Conservation (phyloP, 108 stramenopile genomes). For the Cyclotella cryptica region DNA sequence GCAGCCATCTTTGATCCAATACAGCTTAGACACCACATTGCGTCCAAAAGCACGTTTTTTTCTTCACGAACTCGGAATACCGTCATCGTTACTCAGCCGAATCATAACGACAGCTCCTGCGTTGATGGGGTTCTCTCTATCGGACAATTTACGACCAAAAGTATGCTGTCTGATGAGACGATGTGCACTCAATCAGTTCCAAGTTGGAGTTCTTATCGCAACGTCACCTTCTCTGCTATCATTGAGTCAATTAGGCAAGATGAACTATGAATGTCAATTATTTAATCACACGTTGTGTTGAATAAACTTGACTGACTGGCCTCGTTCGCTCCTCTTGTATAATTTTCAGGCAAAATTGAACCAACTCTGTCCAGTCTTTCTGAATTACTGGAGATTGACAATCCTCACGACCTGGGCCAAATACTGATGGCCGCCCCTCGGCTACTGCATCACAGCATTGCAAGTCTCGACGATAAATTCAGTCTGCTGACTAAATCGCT, state of each 20-base stretch:
- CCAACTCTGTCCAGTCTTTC: conserved; percentile 53
- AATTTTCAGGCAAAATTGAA: conserved; percentile 40
- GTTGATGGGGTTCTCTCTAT: conserved; percentile 53
- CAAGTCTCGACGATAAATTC: conserved; percentile 53
- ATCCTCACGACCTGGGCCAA: conserved; percentile 36
- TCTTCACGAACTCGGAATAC: conserved; percentile 39
- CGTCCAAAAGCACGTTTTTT: conserved; percentile 61
- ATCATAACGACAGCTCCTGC: conserved; percentile 51
- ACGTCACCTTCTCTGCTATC: conserved; percentile 50
- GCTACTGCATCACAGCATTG: conserved; percentile 52
- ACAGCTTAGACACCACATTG: conserved; percentile 49
- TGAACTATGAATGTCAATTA: background rate
- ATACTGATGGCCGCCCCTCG: conserved; percentile 52
- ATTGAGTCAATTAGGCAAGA: conserved; percentile 36
- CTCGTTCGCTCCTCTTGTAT: no score
- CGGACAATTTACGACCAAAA: conserved; percentile 54
- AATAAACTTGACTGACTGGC: no score
- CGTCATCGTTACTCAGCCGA: conserved; percentile 22
- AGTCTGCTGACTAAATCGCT: conserved; percentile 29
- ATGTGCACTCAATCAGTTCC: conserved; percentile 40
- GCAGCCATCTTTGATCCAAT: conserved; percentile 61
- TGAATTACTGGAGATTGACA: conserved; percentile 16
- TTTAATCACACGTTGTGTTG: no score
- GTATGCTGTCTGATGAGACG: conserved; percentile 36
- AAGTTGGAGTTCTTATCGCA: conserved; percentile 50